Evolutionary conservation across 345 rosid genomes (phyloP), one percentile per base, ranked within the genome.

Genomic region (Salix arbutifolia): DNA sequence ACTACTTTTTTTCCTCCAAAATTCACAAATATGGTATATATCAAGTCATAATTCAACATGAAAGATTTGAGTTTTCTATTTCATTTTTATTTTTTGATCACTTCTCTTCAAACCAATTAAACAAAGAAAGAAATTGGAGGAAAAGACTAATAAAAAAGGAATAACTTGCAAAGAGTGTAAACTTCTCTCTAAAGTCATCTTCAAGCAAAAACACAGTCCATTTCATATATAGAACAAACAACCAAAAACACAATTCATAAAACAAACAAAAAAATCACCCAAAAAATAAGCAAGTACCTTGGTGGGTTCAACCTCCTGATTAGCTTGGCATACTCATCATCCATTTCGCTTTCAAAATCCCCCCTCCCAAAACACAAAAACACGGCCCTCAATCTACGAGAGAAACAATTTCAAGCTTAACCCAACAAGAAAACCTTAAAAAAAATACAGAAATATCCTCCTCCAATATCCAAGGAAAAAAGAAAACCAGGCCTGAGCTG

Each of bases 231-330:
- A 40, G 44, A 40, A 14, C 69, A 71, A 71, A 30, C 44, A 79
- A 21, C 69, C 53, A 13, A 25, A 52, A 71, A 23, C 58, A 73
- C 33, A 75, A 58, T 46, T 25, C 38, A 76, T 75, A 71, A 53
- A 48, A 46, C 16, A 11, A 13, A 23, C 30, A 23, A 44, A 62
- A 52, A 48, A 67, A 11, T 50, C 18, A 58, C 21, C 16, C 9
- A 33, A 8, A 16, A 37, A 5, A 21, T 10, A 40, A 74, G 2
- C 4, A 9, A 65, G 18, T 73, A 90, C 94, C 98, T 88, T 65
- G 98, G 98, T 13, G 91, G 97, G 82, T 93, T 91, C 93, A 93
- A 90, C 79, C 98, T 90, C 80, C 97, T 83, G 84, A 93, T 81
- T 71, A 93, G 90, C 91, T 93, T 93, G 38, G 94, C 92, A 71